phyloP scores from a whole-genome alignment of 495 filamentous ascomycete genomes.

The Daldinia caldariorum region DNA sequence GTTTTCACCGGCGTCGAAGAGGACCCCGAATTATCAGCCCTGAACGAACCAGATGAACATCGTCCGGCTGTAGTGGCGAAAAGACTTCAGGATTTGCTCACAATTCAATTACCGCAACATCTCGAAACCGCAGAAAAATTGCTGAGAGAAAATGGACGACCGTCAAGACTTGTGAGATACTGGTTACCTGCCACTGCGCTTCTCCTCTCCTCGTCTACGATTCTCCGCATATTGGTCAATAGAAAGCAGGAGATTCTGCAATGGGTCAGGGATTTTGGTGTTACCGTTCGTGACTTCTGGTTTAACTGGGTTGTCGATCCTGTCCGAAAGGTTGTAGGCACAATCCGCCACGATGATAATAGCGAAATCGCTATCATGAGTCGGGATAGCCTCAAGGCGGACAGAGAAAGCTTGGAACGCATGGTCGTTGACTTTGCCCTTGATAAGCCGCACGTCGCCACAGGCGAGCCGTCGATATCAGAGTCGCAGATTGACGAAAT shows the following conservation, averaged over 20 bases:
- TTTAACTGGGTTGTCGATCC: slow-evolving; percentile 94
- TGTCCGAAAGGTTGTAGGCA: slow-evolving; percentile 80
- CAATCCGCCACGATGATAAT: slow-evolving; percentile 88
- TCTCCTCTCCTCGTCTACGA: slow-evolving; percentile 80
- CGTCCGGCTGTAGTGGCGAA: slow-evolving; percentile 69
- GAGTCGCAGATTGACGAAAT: slow-evolving; percentile 74
- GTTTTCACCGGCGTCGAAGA: slow-evolving; percentile 72
- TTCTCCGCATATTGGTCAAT: slow-evolving; percentile 77
- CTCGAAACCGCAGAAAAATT: slow-evolving; percentile 57
- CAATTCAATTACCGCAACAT: slow-evolving; percentile 68
- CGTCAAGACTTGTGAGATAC: slow-evolving; percentile 79
- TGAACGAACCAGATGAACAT: slow-evolving; percentile 50
- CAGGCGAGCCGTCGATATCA: slow-evolving; percentile 54
- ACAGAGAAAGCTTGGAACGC: slow-evolving; percentile 89
- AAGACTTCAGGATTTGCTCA: slow-evolving; percentile 73
- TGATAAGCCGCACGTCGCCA: slow-evolving; percentile 70
- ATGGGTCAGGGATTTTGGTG: slow-evolving; percentile 80
- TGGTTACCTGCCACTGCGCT: slow-evolving; percentile 79
- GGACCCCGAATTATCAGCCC: slow-evolving; percentile 63
- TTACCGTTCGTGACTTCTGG: slow-evolving; percentile 88
- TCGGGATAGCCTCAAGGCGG: slow-evolving; percentile 84
- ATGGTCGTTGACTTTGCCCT: slow-evolving; percentile 97
- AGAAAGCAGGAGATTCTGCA: slow-evolving; percentile 74
- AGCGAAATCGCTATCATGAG: slow-evolving; percentile 97
- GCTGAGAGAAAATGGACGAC: slow-evolving; percentile 72